phyloP scores from a whole-genome alignment of 2,329 filamentous ascomycete species.

The Chrysoporthe deuterocubensis region DNA sequence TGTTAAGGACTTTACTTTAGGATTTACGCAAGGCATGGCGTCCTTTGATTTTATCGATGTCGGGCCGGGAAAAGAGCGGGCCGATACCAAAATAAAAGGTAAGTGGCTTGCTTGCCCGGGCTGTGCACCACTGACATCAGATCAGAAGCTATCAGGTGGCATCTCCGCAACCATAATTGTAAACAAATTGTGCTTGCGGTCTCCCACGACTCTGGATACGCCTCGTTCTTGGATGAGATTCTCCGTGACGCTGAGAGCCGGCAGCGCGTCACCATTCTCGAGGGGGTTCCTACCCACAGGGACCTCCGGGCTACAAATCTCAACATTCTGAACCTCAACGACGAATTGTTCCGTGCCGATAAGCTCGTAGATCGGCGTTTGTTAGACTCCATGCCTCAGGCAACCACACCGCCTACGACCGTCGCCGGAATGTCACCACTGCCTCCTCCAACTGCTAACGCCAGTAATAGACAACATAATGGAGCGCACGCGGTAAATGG shows the following conservation, averaged over 20 bases:
- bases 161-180: constrained; percentile 65
- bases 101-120: constrained; percentile 27
- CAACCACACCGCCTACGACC: constrained; percentile 18
- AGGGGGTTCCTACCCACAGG: constrained; percentile 55
- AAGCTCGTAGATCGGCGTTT: constrained; percentile 49
- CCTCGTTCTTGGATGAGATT: constrained; percentile 61
- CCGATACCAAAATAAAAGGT: constrained; percentile 66
- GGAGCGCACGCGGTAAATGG: not conserved
- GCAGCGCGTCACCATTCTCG: constrained; percentile 56
- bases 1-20: constrained; percentile 60
- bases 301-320: constrained; percentile 54
- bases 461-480: constrained; percentile 28
- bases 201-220: constrained; percentile 65
- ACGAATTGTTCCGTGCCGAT: constrained; percentile 57
- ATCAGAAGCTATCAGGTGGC: constrained; percentile 57
- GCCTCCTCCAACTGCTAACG: constrained; percentile 33
- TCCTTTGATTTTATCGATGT: constrained; percentile 69
- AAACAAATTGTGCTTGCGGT: constrained; percentile 64
- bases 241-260: constrained; percentile 48
- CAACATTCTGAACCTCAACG: constrained; percentile 50
- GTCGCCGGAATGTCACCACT: constrained; percentile 28
- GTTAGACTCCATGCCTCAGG: constrained; percentile 29
- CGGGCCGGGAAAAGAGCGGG: constrained; percentile 61
- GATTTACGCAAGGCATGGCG: constrained; percentile 62
- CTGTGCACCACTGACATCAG: constrained; percentile 27